A percentile compares a stretch with the other conserved stretches of the same genome.
Conservation (phyloP, 257 asterid genomes). For the Ehretia macrophylla region DNA sequence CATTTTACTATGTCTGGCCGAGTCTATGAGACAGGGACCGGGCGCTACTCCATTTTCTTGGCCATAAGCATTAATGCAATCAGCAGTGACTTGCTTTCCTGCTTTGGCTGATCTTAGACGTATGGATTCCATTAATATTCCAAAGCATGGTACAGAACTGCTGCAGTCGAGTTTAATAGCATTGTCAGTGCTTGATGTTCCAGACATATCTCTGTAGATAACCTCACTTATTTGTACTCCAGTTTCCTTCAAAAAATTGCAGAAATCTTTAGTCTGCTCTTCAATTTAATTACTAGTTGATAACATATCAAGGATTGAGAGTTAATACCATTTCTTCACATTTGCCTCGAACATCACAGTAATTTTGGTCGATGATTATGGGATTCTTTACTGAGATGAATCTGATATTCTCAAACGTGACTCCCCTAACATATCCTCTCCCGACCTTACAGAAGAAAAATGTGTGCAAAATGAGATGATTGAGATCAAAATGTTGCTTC, state of each 20-base stretch:
- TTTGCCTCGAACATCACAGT: slow-evolving; percentile 31
- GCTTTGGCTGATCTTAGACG: slow-evolving; percentile 16
- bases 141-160: slow-evolving; percentile 38
- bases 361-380: slow-evolving; percentile 63
- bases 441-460: slow-evolving; percentile 32
- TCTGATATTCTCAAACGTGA: slow-evolving; percentile 42
- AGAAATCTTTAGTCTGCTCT: slow-evolving; percentile 3
- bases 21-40: slow-evolving; percentile 38
- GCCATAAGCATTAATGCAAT: slow-evolving; percentile 49
- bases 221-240: slow-evolving; percentile 62
- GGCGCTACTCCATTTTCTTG: slow-evolving; percentile 36
- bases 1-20: no score
- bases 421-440: slow-evolving; percentile 41
- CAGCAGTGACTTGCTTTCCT: slow-evolving; percentile 34
- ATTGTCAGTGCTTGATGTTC: slow-evolving; percentile 43
- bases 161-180: slow-evolving; percentile 68
- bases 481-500: neutral
- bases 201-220: slow-evolving; percentile 24
- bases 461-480: neutral
- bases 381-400: slow-evolving; percentile 47
- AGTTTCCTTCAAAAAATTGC: slow-evolving; percentile 24
- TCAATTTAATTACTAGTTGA: neutral
- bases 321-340: slow-evolving; percentile 39
- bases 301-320: neutral
- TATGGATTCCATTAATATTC: slow-evolving; percentile 36